Evolutionary conservation across 2,329 filamentous ascomycete genomes (phyloP).

Genomic region (Colletotrichum abscissum): DNA sequence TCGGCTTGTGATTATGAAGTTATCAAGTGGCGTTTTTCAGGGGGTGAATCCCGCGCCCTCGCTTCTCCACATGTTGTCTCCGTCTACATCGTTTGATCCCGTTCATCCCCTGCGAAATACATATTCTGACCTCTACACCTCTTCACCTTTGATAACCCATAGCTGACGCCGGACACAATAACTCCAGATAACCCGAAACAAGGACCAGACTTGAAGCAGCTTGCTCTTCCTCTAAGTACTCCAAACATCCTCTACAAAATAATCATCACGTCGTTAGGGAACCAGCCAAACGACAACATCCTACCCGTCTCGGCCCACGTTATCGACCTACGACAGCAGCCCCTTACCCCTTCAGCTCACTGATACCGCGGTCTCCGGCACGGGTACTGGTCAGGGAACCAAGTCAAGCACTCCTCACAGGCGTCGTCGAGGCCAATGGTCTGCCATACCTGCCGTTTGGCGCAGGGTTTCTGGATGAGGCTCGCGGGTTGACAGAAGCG

Average conservation of each 20-base stretch:
- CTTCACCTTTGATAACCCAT: not conserved
- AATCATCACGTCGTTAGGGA: not conserved
- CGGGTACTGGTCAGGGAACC: slow-evolving; percentile 42
- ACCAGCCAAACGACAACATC: not conserved
- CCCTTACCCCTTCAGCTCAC: not conserved
- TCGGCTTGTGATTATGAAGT: not conserved
- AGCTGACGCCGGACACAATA: not conserved
- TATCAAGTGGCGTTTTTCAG: not conserved
- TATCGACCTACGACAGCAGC: not conserved
- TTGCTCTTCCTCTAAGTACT: not conserved
- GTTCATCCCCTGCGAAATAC: not conserved
- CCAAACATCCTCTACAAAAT: not conserved
- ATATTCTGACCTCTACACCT: too few species aligned
- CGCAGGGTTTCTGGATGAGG: slow-evolving; percentile 50
- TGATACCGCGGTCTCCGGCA: slow-evolving; percentile 22
- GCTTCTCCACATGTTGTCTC: not conserved
- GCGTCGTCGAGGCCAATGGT: slow-evolving; percentile 48
- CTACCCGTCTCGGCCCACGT: too few species aligned
- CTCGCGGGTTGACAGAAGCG: slow-evolving; percentile 48
- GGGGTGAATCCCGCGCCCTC: not conserved
- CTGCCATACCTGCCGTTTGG: slow-evolving; percentile 48
- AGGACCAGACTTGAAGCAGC: not conserved
- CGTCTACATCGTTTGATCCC: not conserved
- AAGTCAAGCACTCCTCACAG: slow-evolving; percentile 48
- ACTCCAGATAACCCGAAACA: not conserved